Conservation (phyloP, 73 alveolate species). For the Breviolum minutum region DNA sequence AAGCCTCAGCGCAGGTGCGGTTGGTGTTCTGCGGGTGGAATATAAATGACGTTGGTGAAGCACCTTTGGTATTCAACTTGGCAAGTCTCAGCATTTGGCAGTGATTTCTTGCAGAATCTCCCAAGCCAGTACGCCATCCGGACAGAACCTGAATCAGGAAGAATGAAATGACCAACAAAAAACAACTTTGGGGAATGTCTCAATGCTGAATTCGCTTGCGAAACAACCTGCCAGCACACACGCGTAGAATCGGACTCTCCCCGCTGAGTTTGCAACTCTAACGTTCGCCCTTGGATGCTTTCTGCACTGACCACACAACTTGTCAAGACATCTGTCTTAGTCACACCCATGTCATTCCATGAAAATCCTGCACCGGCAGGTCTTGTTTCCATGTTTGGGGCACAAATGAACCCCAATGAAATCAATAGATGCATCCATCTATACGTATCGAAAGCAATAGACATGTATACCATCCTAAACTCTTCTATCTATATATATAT, state of each 20-base stretch:
- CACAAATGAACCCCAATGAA: neutral
- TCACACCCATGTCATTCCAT: neutral
- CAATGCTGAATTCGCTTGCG: neutral
- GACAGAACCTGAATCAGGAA: slow-evolving; percentile 29
- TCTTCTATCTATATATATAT: no score
- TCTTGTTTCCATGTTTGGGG: no score
- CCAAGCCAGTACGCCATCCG: slow-evolving; percentile 75
- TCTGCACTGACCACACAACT: no score
- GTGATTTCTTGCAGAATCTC: slow-evolving; percentile 53
- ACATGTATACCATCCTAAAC: no score
- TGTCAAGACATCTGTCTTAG: neutral
- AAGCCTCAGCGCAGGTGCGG: neutral
- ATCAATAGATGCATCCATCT: neutral
- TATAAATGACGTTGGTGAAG: no score
- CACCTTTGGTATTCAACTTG: neutral
- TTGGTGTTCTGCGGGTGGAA: neutral
- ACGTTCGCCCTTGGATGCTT: slow-evolving; percentile 6
- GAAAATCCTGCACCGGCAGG: neutral
- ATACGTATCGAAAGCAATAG: neutral
- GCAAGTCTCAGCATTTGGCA: neutral
- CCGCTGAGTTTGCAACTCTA: neutral
- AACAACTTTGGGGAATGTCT: neutral
- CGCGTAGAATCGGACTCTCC: neutral
- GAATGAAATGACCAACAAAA: neutral
- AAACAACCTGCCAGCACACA: neutral